A percentile compares a stretch with the other conserved stretches of the same genome.
These are phyloP conservation scores for Albugo candida DNA, from an alignment of 352 stramenopile species.

Conservation along the genomic window DNA sequence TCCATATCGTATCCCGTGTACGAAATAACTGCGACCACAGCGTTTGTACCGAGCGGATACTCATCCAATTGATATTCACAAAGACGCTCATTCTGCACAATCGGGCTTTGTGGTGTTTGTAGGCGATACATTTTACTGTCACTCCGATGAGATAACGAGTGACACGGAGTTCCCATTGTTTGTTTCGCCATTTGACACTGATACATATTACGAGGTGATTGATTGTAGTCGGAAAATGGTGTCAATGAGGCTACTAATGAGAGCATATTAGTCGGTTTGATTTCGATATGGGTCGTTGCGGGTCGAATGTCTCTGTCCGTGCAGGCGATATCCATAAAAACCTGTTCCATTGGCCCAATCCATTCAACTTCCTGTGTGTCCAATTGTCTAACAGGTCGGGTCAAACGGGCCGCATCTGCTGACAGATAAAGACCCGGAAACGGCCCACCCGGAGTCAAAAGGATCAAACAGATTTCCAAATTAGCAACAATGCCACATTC, in stretches of 20 bases:
- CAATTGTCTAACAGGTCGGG: constrained; percentile 84
- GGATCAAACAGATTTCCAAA: constrained; percentile 66
- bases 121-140: constrained; percentile 99
- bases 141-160: constrained; percentile 89
- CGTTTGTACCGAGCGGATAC: constrained; percentile 97
- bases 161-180: constrained; percentile 98
- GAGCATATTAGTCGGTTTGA: constrained; percentile 99
- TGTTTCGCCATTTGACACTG: constrained; percentile 99
- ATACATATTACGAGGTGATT: constrained; percentile 99
- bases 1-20: constrained; percentile 97
- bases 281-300: constrained; percentile 96
- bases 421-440: constrained; percentile 97
- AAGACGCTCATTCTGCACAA: constrained; percentile 95
- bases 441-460: constrained; percentile 72
- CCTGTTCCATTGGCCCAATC: constrained; percentile 96
- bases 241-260: constrained; percentile 97
- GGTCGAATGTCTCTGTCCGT: constrained; percentile 89
- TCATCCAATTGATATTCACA: constrained; percentile 97
- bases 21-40: constrained; percentile 97
- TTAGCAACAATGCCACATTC: constrained; percentile 52
- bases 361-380: constrained; percentile 85
- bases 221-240: constrained; percentile 99
- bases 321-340: constrained; percentile 96
- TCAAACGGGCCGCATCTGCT: constrained; percentile 86
- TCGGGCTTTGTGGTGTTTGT: constrained; percentile 93